Conservation (phyloP, 345 rosid genomes). For the Aquilaria yunnanensis region DNA sequence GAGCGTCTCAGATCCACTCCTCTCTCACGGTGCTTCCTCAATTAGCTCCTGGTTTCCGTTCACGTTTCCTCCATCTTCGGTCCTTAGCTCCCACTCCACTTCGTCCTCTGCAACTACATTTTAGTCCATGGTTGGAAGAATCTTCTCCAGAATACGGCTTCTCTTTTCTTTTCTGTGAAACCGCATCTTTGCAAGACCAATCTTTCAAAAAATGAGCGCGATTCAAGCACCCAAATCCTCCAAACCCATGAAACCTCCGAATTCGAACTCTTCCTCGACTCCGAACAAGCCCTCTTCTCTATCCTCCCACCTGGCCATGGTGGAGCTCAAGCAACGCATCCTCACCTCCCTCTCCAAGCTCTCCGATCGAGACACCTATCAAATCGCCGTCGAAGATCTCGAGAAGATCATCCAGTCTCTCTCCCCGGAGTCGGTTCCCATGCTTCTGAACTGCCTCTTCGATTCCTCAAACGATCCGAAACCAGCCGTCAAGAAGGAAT, state of each 20-base stretch:
- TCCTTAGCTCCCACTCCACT: conserved; percentile 9
- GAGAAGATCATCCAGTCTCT: conserved; percentile 60
- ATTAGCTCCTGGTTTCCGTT: not conserved
- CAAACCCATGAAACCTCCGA: conserved; percentile 29
- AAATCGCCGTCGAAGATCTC: conserved; percentile 92
- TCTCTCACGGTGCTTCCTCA: too few relatives aligned
- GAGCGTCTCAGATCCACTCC: too few relatives aligned
- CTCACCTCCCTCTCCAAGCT: conserved; percentile 85
- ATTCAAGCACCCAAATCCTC: conserved; percentile 39
- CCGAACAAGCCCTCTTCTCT: conserved; percentile 51
- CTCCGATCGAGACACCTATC: conserved; percentile 91
- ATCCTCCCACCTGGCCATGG: conserved; percentile 87
- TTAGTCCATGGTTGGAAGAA: too few relatives aligned
- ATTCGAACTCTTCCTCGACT: conserved; percentile 25
- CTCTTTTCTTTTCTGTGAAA: conserved; percentile 15
- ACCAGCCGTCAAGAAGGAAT: conserved; percentile 86
- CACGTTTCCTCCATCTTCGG: not conserved
- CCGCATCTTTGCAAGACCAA: conserved; percentile 3
- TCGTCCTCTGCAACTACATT: not conserved
- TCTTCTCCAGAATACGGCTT: not conserved
- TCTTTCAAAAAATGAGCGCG: conserved; percentile 30
- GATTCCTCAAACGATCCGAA: conserved; percentile 82
- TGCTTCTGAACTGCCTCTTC: conserved; percentile 85
- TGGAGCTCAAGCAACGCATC: conserved; percentile 85
- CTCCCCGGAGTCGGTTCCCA: conserved; percentile 70